Evolutionary conservation across 140 eudicot species (phyloP), one percentile per base, ranked within the genome.

Genomic region (Anethum foeniculum): DNA sequence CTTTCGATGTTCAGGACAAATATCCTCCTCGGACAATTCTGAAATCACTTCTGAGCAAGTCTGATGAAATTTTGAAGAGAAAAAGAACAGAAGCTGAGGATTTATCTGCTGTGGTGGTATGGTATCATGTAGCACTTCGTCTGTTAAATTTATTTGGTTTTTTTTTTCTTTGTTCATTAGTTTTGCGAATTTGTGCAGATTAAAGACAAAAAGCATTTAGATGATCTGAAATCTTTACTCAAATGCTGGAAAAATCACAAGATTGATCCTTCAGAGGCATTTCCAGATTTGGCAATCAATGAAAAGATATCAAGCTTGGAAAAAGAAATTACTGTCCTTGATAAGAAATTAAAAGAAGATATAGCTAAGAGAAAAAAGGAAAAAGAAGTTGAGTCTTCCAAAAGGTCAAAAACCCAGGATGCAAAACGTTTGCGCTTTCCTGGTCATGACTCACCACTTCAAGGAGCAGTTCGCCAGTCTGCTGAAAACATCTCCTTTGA

Each of bases 241-340:
- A 85, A 81, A 43, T 93, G 93, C 80, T 83, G 89, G 86, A 85
- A 89, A 81, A 47, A 83, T 60, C 93, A 91, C 86, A 88, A 85
- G 11, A 52, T 91, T 41, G 91, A 93, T 76, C 87, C 90, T 46
- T 84, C 89, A 38, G 84, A 80, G 48, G 43, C 81, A 49, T 84
- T 89, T 71, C 86, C 89, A 3, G 88, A 86, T 15, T 82, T 81
- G 85, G 80, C 85, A 75, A 78, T 90, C 83, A 82, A 49, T 8
- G 86, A 85, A 72, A 81, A 67, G 78, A 89, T 90, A 47, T 52
- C 81, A 44, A 75, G 65, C 49, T 80, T 93, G 41, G 88, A 93
- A 82, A 89, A 80, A 83, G 91, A 81, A 13, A 79, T 87, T 54
- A n/a, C 80, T n/a, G 84, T 81, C 7, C 71, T 51, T 23, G 85